Evolutionary conservation across 208 protist species (phyloP).

Genomic region (Trichomonas gallinae): DNA sequence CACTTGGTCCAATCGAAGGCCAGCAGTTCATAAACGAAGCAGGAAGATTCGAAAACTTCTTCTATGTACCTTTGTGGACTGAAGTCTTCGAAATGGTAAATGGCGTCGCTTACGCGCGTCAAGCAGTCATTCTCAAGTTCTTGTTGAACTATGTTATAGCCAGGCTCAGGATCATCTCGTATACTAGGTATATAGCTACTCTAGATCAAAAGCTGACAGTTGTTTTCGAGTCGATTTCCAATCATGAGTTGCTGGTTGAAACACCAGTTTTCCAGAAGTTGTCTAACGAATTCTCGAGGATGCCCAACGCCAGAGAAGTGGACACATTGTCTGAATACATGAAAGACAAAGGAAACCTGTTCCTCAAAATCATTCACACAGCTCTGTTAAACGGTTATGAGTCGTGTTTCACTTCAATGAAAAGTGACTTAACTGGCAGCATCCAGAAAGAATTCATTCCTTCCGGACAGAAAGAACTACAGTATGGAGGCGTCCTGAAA

Average conservation of each 20-base stretch:
- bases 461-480: neutral
- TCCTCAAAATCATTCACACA: neutral
- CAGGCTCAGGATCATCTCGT: neutral
- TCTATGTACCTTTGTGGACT: neutral
- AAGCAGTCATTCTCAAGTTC: neutral
- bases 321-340: neutral
- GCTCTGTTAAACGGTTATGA: neutral
- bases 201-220: neutral
- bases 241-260: neutral
- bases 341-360: neutral
- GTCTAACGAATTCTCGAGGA: neutral
- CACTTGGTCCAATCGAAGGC: neutral
- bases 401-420: neutral
- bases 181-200: neutral
- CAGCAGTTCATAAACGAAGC: neutral
- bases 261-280: neutral
- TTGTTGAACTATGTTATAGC: neutral
- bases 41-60: neutral
- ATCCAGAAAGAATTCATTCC: neutral
- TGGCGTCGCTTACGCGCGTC: neutral
- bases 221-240: neutral
- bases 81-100: neutral
- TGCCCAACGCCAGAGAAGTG: neutral
- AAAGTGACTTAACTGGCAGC: neutral
- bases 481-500: neutral